Evolutionary conservation across 257 asterid species (phyloP), one percentile per base, ranked within the genome.

Genomic region (Solanum gandarillasii): DNA sequence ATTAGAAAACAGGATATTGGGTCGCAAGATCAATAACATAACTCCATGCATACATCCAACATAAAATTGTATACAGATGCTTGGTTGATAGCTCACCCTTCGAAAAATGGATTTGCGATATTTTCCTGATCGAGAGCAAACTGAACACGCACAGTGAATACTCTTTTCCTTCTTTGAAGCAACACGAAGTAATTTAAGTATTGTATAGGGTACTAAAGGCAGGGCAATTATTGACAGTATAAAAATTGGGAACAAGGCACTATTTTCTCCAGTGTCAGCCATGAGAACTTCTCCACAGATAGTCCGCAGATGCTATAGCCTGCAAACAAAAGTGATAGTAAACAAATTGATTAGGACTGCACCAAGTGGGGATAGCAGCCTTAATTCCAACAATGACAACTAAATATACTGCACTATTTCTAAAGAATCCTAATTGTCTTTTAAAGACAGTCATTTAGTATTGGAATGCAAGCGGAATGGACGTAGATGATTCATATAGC

Each of bases 181-280:
- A 83, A 95, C 98, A 83, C 93, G 98, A 81, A 93, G 87, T 70
- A 95, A 89, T 91, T 93, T 97, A 88, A 92, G 89, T 55, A 97
- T 90, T 5, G 99, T 95, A 89, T 94, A 97, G 52, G 98, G 99
- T 68, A 97, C 94, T 87, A 97, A 92, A 84, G 98, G 98, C 92
- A 97, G 87, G 35, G 98, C 98, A 32, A 97, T 90, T 87, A 95
- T 93, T 4, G 99, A 92, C 89, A 97, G 73, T 68, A 97, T 92
- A 90, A 97, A 97, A 89, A 95, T 94, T 25, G 98, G 99, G 91
- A 97, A 97, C 65, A 97, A 81, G 5, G 98, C 95, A 88, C 93
- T 92, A 78, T 93, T 95, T 82, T 95, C 99, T 87, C 94, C 98
- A 73, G 97, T 86, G 90, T 91, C 93, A 88, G 96, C 95, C 98